Evolutionary conservation across 1,139 yeast species (phyloP), one percentile per base, ranked within the genome.

Genomic region (Candida labiduridarum): DNA sequence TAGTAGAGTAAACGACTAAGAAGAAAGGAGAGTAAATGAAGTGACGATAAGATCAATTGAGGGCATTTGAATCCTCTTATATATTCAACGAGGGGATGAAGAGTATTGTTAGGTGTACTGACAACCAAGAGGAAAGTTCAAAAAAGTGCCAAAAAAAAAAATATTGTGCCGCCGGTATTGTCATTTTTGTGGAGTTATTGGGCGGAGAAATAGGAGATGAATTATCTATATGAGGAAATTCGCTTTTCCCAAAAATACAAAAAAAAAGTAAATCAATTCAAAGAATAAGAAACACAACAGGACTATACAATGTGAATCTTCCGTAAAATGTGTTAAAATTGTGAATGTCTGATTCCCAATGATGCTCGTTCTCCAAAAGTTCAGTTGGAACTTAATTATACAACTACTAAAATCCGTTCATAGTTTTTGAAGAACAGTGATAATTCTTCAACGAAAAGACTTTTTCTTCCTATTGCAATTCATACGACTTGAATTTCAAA

Each of bases 171-270:
- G 14, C 7, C 14, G 31, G 6, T 19, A 15, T 38, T 16, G 16
- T 38, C 29, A 4, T 7, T 25, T 22, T 22, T 4, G 22, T 19
- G 22, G 22, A 19, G 22, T 19, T 38, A 29, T 38, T 22, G 16
- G 30, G 30, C 18, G 30, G 18, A 38, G 27, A 22, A 38, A 18
- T 4, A 35, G 39, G 39, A 12, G 19, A 10, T 16, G 25, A 16
- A 35, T 16, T 35, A 16, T 16, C 41, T 38, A 22, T n/a, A 38
- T 38, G 18, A 22, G 41, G 41, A 38, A 38, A 38, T 38, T 22
- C 14, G 9, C 12, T 35, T 35, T 18, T 8, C 39, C 39, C 39
- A 16, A 35, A 35, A 35, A 35, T 2, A 35, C 9, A 16, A 18
- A 35, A 16, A 18, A 10, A 10, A 35, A 16, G 7, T 7, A 16